Conservation (phyloP, 495 filamentous ascomycete species). For the Podospora bellae-mahoneyi region DNA sequence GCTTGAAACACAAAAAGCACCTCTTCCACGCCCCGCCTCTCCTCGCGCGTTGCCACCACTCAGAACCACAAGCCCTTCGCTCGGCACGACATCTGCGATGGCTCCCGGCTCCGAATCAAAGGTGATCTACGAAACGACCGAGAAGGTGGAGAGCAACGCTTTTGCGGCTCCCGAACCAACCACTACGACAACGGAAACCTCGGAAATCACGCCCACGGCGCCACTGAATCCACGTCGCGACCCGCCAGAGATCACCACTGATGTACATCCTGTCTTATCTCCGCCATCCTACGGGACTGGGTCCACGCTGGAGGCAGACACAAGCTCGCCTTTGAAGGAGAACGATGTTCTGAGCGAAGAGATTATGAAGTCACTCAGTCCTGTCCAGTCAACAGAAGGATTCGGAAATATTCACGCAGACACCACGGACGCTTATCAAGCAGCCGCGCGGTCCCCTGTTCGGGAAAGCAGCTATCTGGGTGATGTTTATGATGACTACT, state of each 20-base stretch:
- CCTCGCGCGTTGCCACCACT: slow-evolving; percentile 12
- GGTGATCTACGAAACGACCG: not conserved
- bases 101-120: not conserved
- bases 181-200: slow-evolving; percentile 14
- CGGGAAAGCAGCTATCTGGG: slow-evolving; percentile 47
- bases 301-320: slow-evolving; percentile 55
- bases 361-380: slow-evolving; percentile 73
- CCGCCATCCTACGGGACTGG: slow-evolving; percentile 46
- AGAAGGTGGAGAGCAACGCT: not conserved
- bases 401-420: slow-evolving; percentile 12
- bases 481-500: slow-evolving; percentile 47
- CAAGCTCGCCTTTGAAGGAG: slow-evolving; percentile 60
- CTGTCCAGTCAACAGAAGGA: slow-evolving; percentile 27
- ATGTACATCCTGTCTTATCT: slow-evolving; percentile 25
- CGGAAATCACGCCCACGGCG: slow-evolving; percentile 44
- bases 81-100: slow-evolving; percentile 11
- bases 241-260: slow-evolving; percentile 18
- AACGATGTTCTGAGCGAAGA: slow-evolving; percentile 76
- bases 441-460: slow-evolving; percentile 18
- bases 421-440: slow-evolving; percentile 24
- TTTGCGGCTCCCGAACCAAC: slow-evolving; percentile 20
- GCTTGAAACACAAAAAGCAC: not conserved
- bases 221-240: slow-evolving; percentile 47
- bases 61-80: slow-evolving; percentile 17
- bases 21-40: slow-evolving; percentile 1